Conservation (phyloP, 176 grass and related monocot genomes). For the Zoysia japonica region DNA sequence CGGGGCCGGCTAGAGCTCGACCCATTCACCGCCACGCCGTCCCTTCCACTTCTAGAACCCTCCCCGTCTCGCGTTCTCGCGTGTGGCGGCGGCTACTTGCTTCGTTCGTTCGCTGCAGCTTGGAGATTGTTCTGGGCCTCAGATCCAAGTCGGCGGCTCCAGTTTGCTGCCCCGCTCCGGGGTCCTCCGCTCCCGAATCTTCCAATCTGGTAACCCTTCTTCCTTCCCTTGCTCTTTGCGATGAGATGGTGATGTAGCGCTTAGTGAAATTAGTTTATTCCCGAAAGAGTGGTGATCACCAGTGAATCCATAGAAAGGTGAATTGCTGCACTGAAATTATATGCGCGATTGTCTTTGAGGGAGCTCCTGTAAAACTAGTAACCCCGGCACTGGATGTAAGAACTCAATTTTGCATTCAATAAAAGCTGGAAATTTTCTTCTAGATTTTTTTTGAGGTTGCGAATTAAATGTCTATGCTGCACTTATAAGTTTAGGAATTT, state of each 20-base stretch:
- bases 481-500: neutral
- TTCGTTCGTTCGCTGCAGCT: too few relatives aligned
- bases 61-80: constrained; percentile 9
- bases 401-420: too few relatives aligned
- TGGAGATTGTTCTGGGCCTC: neutral
- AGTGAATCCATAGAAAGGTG: neutral
- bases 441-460: neutral
- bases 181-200: neutral
- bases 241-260: neutral
- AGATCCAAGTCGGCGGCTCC: neutral
- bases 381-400: too few relatives aligned
- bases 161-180: neutral
- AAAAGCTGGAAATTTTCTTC: too few relatives aligned
- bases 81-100: constrained; percentile 21
- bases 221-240: neutral
- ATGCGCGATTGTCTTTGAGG: too few relatives aligned
- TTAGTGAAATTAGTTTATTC: neutral
- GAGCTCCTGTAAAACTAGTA: too few relatives aligned
- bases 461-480: neutral
- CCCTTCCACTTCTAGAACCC: constrained; percentile 18
- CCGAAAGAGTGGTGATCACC: neutral
- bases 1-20: neutral
- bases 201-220: neutral
- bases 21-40: neutral
- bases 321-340: neutral